Base-by-base conservation (phyloP, 768 basidiomycete genomes). In the Xanthoconium stramineum region DNA sequence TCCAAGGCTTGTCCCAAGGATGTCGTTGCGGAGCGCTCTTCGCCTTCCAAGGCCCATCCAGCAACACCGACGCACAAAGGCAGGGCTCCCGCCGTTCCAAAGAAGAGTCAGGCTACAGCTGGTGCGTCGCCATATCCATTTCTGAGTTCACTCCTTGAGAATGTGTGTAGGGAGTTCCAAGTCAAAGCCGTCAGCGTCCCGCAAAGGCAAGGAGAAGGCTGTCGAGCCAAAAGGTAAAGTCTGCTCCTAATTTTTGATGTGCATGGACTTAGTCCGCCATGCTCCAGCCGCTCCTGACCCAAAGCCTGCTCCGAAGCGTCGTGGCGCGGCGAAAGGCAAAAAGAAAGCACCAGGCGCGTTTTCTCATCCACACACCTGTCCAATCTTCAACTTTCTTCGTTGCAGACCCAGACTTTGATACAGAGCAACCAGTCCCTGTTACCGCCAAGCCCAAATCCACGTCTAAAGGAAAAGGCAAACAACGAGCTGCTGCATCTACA, bases 1-100 rank as follows among this genome's bases (percentile, higher is more conserved):
- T 65, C 67, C 47, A 78, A 76, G 53, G n/a, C 52, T 0, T 40
- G 37, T 47, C 12, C 35, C 19, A 67, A 54, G 14, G 14, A 28
- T 32, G 37, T 40, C 8, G 8, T 45, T 8, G 11, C 48, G 13
- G 64, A 51, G 24, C 55, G 56, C 15, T 8, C 3, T 10, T 56
- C 57, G 36, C 13, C 19, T 35, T 29, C 44, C 14, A 59, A 50
- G 28, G 32, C 36, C 7, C 53, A 45, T 45, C 64, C 7, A 19
- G 9, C 53, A 17, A 56, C 35, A 36, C 40, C 48, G 4, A 17
- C 50, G 2, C 49, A n/a, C 28, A 61, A 24, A 47, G 17, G 35
- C 1, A 15, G n/a, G 7, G 15, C 17, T 1, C 12, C 9, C 30
- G n/a, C 15, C 6, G 29, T 30, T n/a, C n/a, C 13, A 2, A 36